Percentiles rank a stretch among this genome's conserved stretches.
Conservation (phyloP, 345 rosid species). For the Linum usitatissimum region DNA sequence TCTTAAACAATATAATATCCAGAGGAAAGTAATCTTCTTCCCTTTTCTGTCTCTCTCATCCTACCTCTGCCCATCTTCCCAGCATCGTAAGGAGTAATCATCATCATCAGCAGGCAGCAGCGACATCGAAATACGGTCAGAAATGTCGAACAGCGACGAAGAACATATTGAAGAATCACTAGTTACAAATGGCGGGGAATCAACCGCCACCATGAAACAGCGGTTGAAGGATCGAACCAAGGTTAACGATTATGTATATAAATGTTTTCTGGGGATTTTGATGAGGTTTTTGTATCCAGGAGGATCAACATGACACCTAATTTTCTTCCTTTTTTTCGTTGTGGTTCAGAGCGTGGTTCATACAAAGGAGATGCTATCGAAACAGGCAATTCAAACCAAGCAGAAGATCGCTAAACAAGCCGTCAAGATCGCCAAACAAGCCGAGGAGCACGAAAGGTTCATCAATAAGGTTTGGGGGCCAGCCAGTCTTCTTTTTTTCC, state of each 20-base stretch:
- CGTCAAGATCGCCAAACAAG: constrained; percentile 84
- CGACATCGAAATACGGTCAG: background rate
- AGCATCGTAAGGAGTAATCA: background rate
- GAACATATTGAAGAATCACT: constrained; percentile 32
- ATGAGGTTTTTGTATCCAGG: constrained; percentile 1
- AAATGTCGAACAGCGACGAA: constrained; percentile 41
- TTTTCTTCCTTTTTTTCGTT: constrained; percentile 10
- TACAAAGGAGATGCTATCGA: constrained; percentile 70
- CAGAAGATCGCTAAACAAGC: constrained; percentile 85
- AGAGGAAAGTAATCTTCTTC: too few species aligned
- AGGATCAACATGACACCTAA: background rate
- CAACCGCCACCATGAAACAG: constrained; percentile 27
- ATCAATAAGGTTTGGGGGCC: constrained; percentile 49
- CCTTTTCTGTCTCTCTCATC: background rate
- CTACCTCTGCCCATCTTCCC: background rate
- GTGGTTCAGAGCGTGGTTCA: constrained; percentile 50
- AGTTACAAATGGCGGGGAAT: constrained; percentile 29
- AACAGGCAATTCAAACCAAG: constrained; percentile 70
- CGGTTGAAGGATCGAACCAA: constrained; percentile 55
- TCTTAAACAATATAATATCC: too few species aligned
- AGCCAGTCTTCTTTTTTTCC: too few species aligned
- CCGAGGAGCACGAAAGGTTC: constrained; percentile 81
- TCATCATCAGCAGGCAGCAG: background rate
- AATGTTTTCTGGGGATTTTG: background rate
- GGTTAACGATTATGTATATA: constrained; percentile 16